Evolutionary conservation across 257 asterid genomes (phyloP), one percentile per base, ranked within the genome.

Genomic region (Scutellaria minor): DNA sequence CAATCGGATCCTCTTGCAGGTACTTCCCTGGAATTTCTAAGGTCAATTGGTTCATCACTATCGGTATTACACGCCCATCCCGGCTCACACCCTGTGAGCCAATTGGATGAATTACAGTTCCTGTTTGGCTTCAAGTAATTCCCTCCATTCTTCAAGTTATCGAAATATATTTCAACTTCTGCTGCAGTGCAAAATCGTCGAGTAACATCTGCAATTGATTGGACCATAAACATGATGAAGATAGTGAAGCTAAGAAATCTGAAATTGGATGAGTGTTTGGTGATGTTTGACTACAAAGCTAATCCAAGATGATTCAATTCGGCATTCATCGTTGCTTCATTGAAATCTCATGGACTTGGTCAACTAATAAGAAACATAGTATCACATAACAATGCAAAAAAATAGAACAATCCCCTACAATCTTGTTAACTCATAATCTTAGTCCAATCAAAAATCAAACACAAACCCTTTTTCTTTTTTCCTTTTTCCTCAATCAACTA

Each of bases 31-130:
- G 79, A 65, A 72, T 78, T 74, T 64, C 67, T 59, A 0, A 85
- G 74, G 82, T 83, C 85, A 22, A 62, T 68, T 3, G 42, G 68
- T 18, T 79, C 83, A 11, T 84, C 85, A 20, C 68, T 74, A 63
- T 83, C 88, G 37, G 81, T 74, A 40, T 77, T 61, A 80, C 98
- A 92, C 6, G 95, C 97, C 98, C 98, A 92, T 31, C 98, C 97
- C 0, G 97, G 96, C 83, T 92, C 97, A 58, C 98, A 92, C 39
- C 98, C 97, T 6, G 83, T 6, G 58, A 74, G 75, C 97, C 97
- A 92, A 62, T 84, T 50, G 41, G 90, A 80, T n/a, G 85, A 74
- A 78, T 92, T 90, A 70, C 98, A 92, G 80, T 92, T 92, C 80
- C 74, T 70, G 72, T 92, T 87, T 46, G 88, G 90, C 78, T 74